Conservation (phyloP, 2,329 filamentous ascomycete genomes). For the Paracamarosporium sp. region DNA sequence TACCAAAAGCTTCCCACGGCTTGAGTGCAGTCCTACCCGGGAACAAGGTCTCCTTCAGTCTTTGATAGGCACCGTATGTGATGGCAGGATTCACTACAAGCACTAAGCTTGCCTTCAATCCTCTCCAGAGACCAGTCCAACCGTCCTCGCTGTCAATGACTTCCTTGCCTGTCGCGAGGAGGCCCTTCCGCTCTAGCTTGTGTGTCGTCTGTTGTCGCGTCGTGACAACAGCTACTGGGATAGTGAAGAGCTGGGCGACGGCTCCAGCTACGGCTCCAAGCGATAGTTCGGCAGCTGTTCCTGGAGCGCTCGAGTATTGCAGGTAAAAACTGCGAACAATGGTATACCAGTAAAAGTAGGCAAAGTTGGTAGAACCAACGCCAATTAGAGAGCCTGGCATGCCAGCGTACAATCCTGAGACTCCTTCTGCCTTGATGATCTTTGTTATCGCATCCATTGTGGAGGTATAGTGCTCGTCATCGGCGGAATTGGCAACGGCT, state of each 20-base stretch:
- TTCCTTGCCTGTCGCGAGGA: constrained; percentile 86
- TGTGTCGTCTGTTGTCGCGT: constrained; percentile 94
- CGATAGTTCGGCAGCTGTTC: constrained; percentile 81
- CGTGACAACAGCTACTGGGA: constrained; percentile 93
- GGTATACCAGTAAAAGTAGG: constrained; percentile 99
- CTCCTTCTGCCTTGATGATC: constrained; percentile 81
- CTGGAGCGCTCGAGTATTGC: constrained; percentile 67
- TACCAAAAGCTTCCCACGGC: constrained; percentile 90
- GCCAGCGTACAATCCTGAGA: constrained; percentile 84
- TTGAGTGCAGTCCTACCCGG: constrained; percentile 77
- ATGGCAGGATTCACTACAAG: constrained; percentile 96
- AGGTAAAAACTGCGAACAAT: constrained; percentile 83
- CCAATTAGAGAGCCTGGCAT: constrained; percentile 86
- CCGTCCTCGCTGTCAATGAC: constrained; percentile 92
- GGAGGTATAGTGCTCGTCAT: constrained; percentile 79
- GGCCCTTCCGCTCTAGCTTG: constrained; percentile 82
- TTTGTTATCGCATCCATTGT: constrained; percentile 88
- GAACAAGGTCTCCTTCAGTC: constrained; percentile 78
- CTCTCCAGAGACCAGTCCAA: constrained; percentile 87
- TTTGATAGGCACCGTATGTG: constrained; percentile 96
- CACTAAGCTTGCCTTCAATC: constrained; percentile 93
- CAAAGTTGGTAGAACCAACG: constrained; percentile 97
- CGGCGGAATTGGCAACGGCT: constrained; percentile 45
- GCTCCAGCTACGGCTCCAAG: constrained; percentile 89
- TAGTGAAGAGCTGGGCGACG: constrained; percentile 92